Base-by-base conservation (phyloP, 1,139 yeast species). In the Lodderomyces elongisporus region DNA sequence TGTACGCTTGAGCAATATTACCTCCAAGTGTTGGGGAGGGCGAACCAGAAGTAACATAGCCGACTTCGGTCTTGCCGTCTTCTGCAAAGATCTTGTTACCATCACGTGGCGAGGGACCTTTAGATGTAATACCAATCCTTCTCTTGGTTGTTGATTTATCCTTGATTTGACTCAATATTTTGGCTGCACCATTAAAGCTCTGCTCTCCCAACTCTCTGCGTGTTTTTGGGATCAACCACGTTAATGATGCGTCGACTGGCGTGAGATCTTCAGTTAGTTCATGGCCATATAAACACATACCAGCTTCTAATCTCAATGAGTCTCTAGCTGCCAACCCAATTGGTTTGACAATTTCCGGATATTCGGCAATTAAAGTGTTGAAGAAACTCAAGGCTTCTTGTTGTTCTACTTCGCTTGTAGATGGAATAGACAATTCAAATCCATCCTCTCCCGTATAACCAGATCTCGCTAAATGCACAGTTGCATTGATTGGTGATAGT, bases 401-500 rank as follows among this genome's bases (percentile, higher is more conserved):
- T 5, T 52, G 43, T 33, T 76, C 76, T 5, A 59, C 56, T 8
- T 60, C 62, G 36, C 72, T 71, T 10, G 56, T 38, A 3, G 72
- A 65, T 13, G 91, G 85, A 40, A 91, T 79, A 8, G 95, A 82
- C 41, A 91, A 74, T 54, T 91, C 98, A 57, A 91, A 89, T 1
- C 98, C 98, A 55, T 91, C 98, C 60, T 91, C 98, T 20, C 98
- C 98, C 4, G 98, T 91, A 64, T 91, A 91, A 1, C 98, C 98
- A 17, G 95, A 85, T 59, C 98, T 80, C 7, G 96, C 87, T 21
- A 85, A 71, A 52, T 87, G 95, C 39, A 84, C 62, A 29, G 59
- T 57, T 14, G 58, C 54, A 6, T 60, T 47, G 24, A 67, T 58
- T 17, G 71, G 58, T 3, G 70, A 63, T 32, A 85, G 56, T 30